These are phyloP conservation scores for Stropharia rugosoannulata DNA, from an alignment of 768 basidiomycete genomes.

Conservation along the genomic window DNA sequence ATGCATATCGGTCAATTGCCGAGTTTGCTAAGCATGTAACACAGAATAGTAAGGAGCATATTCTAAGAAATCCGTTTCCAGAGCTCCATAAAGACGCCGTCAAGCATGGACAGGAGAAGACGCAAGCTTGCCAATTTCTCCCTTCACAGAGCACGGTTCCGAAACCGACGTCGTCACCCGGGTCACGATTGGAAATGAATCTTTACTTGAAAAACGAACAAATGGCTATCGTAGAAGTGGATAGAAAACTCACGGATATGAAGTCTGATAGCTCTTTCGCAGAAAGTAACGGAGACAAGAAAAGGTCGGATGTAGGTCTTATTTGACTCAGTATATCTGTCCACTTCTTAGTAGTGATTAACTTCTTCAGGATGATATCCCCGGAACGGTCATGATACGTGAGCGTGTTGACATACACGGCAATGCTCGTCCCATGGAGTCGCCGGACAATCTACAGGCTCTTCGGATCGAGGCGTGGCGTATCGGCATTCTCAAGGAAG, in stretches of 20 bases:
- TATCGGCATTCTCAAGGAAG: constrained; percentile 76
- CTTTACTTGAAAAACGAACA: constrained; percentile 30
- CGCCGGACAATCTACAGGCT: constrained; percentile 48
- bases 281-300: not conserved
- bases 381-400: constrained; percentile 53
- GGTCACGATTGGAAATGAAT: constrained; percentile 17
- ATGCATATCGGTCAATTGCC: constrained; percentile 57
- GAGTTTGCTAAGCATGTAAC: constrained; percentile 58
- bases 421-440: constrained; percentile 61
- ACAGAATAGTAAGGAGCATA: constrained; percentile 29
- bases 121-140: not conserved
- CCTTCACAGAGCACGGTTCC: not conserved
- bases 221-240: constrained; percentile 24
- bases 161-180: not conserved
- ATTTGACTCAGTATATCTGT: not conserved
- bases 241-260: constrained; percentile 20
- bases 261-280: not conserved
- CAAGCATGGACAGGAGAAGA: not conserved
- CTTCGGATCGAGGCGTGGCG: constrained; percentile 52
- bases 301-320: not conserved
- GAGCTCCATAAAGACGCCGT: constrained; percentile 26
- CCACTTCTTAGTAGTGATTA: not conserved
- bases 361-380: constrained; percentile 19
- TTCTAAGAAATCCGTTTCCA: constrained; percentile 47
- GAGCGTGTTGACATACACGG: constrained; percentile 72